Evolutionary conservation across 2,329 filamentous ascomycete species (phyloP).

Genomic region (Aspergillus sp.): DNA sequence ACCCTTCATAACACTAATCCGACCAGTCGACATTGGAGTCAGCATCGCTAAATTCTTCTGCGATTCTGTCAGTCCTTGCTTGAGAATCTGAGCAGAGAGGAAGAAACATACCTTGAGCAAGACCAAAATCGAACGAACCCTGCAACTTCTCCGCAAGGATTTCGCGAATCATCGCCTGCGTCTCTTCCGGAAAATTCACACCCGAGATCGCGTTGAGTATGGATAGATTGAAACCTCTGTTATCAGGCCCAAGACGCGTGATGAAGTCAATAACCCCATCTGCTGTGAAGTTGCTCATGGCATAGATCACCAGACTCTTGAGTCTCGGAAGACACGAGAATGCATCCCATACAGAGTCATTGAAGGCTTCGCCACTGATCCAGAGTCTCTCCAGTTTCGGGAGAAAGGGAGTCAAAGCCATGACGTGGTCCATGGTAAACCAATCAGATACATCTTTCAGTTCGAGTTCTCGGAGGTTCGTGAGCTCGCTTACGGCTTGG

Average conservation of each 20-base stretch:
- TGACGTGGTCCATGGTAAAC: slow-evolving; percentile 37
- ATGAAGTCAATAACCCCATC: slow-evolving; percentile 39
- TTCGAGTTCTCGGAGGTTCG: slow-evolving; percentile 36
- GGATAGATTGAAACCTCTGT: slow-evolving; percentile 35
- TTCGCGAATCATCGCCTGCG: slow-evolving; percentile 36
- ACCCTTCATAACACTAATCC: slow-evolving; percentile 7
- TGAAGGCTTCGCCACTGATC: slow-evolving; percentile 37
- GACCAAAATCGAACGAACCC: slow-evolving; percentile 32
- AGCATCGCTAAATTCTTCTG: slow-evolving; percentile 31
- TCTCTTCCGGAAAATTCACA: slow-evolving; percentile 30
- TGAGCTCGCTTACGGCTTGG: slow-evolving; percentile 33
- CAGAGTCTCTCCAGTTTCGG: slow-evolving; percentile 38
- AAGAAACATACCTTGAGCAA: slow-evolving; percentile 24
- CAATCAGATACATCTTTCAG: slow-evolving; percentile 41
- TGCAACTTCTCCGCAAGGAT: slow-evolving; percentile 25
- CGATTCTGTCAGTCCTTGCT: slow-evolving; percentile 14
- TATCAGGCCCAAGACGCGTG: slow-evolving; percentile 30
- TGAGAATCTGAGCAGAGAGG: background rate
- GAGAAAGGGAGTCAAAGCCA: slow-evolving; percentile 32
- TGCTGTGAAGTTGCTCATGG: slow-evolving; percentile 38
- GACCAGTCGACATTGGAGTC: slow-evolving; percentile 25
- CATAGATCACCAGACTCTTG: slow-evolving; percentile 35
- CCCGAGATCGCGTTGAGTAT: slow-evolving; percentile 32
- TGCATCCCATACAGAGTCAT: slow-evolving; percentile 30
- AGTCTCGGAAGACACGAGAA: slow-evolving; percentile 36